A percentile compares a stretch with the other conserved stretches of the same genome.
Conservation (phyloP, 2,329 filamentous ascomycete genomes). For the Blastomyces percursus region DNA sequence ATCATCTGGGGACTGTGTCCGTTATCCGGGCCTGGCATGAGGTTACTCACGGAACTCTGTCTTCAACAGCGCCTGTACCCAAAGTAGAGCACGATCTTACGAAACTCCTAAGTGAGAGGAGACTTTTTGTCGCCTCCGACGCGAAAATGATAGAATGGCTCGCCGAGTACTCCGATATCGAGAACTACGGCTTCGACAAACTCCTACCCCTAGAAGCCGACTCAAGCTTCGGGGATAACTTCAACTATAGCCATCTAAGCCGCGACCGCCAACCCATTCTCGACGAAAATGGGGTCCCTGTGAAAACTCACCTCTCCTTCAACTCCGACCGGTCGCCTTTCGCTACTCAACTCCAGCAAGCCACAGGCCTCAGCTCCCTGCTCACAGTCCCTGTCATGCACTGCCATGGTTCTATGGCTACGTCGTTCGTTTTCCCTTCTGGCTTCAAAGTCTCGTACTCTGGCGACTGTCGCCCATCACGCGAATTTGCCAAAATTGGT, state of each 20-base stretch:
- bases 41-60: constrained; percentile 38
- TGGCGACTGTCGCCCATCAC: constrained; percentile 78
- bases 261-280: constrained; percentile 4
- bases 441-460: constrained; percentile 86
- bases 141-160: constrained; percentile 63
- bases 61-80: constrained; percentile 27
- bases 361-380: constrained; percentile 55
- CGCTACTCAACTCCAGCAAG: constrained; percentile 33
- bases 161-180: constrained; percentile 64
- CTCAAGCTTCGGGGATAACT: constrained; percentile 13
- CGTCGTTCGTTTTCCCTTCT: constrained; percentile 64
- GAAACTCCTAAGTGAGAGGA: constrained; percentile 31
- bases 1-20: constrained; percentile 75
- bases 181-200: constrained; percentile 59
- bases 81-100: constrained; percentile 23
- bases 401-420: constrained; percentile 67
- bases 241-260: constrained; percentile 20
- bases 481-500: constrained; percentile 59
- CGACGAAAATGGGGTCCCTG: constrained; percentile 8
- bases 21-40: constrained; percentile 73
- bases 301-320: constrained; percentile 19
- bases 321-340: neutral
- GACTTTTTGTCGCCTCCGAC: constrained; percentile 59
- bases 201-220: constrained; percentile 41
- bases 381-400: constrained; percentile 61